Evolutionary conservation across 768 basidiomycete genomes (phyloP).

Genomic region (Botryobasidium botryosum): DNA sequence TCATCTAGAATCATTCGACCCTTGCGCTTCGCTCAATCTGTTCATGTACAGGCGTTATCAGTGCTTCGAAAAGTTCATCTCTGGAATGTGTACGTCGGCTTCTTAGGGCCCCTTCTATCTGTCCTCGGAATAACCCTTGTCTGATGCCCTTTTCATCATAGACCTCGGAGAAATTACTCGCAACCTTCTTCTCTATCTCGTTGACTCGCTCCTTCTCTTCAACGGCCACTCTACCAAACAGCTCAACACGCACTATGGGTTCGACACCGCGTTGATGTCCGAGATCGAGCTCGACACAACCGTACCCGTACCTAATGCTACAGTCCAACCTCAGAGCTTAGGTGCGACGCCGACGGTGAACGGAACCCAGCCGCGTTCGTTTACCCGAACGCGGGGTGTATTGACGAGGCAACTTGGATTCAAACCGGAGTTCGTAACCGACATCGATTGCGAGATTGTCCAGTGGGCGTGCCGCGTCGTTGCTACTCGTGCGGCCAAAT

Average conservation of each 20-base stretch:
- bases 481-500: constrained; percentile 59
- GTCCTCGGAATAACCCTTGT: neutral
- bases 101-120: neutral
- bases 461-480: constrained; percentile 67
- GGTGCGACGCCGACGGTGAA: too few relatives aligned
- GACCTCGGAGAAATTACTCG: constrained; percentile 87
- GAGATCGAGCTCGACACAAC: constrained; percentile 24
- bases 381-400: constrained; percentile 25
- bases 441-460: constrained; percentile 44
- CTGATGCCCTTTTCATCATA: constrained; percentile 8
- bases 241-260: constrained; percentile 82
- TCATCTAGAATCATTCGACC: neutral
- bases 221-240: constrained; percentile 49
- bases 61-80: constrained; percentile 96
- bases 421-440: constrained; percentile 25
- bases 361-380: constrained; percentile 7
- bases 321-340: too few relatives aligned
- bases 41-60: constrained; percentile 38
- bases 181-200: constrained; percentile 43
- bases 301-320: constrained; percentile 5
- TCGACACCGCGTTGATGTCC: constrained; percentile 89
- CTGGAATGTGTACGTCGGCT: constrained; percentile 59
- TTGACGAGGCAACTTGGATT: constrained; percentile 48
- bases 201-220: constrained; percentile 40
- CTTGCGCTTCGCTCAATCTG: neutral